These are phyloP conservation scores for Trichoderma afroharzianum DNA, from an alignment of 2,329 filamentous ascomycete species.

Conservation along the genomic window DNA sequence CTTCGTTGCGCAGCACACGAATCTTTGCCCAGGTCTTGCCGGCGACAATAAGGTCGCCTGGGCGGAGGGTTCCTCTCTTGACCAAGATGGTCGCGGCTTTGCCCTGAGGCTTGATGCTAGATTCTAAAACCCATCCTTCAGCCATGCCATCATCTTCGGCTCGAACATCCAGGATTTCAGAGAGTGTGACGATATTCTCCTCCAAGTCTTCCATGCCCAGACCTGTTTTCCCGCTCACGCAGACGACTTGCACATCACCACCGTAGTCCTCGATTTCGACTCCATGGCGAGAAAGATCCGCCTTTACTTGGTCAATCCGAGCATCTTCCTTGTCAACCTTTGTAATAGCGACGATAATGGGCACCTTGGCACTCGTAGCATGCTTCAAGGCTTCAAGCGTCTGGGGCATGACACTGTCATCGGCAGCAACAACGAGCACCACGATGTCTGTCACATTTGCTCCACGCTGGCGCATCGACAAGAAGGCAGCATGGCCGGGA, in stretches of 20 bases:
- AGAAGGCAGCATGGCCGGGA: constrained; percentile 90
- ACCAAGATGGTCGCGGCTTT: constrained; percentile 87
- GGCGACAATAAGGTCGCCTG: constrained; percentile 80
- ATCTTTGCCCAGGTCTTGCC: constrained; percentile 85
- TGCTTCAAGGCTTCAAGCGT: constrained; percentile 96
- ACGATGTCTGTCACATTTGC: constrained; percentile 97
- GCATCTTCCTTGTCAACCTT: constrained; percentile 90
- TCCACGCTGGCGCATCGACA: constrained; percentile 92
- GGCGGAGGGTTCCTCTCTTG: constrained; percentile 76
- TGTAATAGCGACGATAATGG: constrained; percentile 96
- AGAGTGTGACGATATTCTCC: constrained; percentile 80
- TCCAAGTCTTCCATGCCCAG: constrained; percentile 88
- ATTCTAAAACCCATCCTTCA: constrained; percentile 93
- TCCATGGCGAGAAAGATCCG: constrained; percentile 76
- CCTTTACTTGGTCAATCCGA: constrained; percentile 78
- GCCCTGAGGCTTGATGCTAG: constrained; percentile 78
- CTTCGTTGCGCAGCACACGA: constrained; percentile 80
- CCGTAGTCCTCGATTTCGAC: constrained; percentile 94
- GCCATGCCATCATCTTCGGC: constrained; percentile 72
- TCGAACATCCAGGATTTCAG: constrained; percentile 86
- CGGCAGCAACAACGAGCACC: constrained; percentile 89
- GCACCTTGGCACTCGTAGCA: constrained; percentile 79
- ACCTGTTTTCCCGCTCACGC: constrained; percentile 90
- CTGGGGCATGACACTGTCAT: constrained; percentile 96
- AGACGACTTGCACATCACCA: constrained; percentile 88